Percentiles rank a stretch among this genome's conserved stretches.
phyloP scores from a whole-genome alignment of 2,329 filamentous ascomycete genomes.

The Pyrenochaeta sp. region DNA sequence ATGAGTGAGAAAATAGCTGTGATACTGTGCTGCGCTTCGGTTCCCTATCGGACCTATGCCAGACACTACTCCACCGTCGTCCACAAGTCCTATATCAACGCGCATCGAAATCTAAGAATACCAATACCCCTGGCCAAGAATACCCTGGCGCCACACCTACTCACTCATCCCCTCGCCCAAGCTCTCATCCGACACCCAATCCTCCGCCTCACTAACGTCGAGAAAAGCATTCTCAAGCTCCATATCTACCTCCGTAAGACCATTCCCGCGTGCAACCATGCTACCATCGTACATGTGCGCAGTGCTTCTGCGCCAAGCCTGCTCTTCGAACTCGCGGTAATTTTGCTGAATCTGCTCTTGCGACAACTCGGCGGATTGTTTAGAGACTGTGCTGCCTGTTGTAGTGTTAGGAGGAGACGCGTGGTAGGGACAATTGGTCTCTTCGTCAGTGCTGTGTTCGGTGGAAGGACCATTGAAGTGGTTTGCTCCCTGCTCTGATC shows the following conservation, averaged over 20 bases:
- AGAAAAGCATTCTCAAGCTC: conserved; percentile 29
- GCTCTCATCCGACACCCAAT: conserved; percentile 5
- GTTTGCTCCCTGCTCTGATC: no score
- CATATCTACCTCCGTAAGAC: conserved; percentile 14
- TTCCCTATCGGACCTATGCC: no score
- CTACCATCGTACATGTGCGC: conserved; percentile 8
- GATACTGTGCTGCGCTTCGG: no score
- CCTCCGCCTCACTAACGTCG: conserved; percentile 12
- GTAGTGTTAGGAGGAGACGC: not conserved
- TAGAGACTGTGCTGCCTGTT: not conserved
- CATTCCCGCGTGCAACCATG: conserved; percentile 6
- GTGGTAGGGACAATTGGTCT: not conserved
- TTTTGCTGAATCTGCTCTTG: conserved; percentile 23
- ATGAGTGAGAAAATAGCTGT: no score
- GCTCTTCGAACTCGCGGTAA: conserved; percentile 20
- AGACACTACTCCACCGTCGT: no score
- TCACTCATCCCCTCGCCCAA: conserved; percentile 9
- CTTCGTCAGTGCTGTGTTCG: not conserved
- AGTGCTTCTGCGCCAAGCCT: conserved; percentile 9
- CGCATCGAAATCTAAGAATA: no score
- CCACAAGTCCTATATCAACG: no score
- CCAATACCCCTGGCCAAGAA: no score
- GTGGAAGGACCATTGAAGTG: not conserved
- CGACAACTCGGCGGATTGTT: conserved; percentile 2
- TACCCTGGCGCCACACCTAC: conserved; percentile 8